Conservation (phyloP, 78 protist genomes). For the Polysphondylium violaceum region DNA sequence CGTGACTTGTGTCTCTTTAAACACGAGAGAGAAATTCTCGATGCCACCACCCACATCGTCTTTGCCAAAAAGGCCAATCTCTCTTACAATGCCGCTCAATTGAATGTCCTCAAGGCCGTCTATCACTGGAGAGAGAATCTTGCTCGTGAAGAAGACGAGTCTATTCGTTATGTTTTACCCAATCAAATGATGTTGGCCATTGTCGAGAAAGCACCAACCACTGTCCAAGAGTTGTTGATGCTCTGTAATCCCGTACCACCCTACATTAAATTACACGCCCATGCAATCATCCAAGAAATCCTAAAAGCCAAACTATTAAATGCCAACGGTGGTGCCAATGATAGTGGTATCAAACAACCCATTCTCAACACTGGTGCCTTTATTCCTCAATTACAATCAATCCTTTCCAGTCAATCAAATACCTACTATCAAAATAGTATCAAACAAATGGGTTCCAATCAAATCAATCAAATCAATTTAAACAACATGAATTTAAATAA, state of each 20-base stretch:
- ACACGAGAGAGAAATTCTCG: constrained; percentile 82
- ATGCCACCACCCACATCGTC: background rate
- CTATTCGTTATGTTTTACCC: constrained; percentile 79
- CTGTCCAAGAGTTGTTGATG: constrained; percentile 18
- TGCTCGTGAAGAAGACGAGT: constrained; percentile 92
- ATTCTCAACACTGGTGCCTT: background rate
- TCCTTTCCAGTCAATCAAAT: constrained; percentile 6
- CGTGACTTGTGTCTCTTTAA: constrained; percentile 77
- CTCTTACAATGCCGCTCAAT: constrained; percentile 19
- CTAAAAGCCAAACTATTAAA: constrained; percentile 1
- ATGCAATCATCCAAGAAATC: constrained; percentile 55
- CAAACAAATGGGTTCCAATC: background rate
- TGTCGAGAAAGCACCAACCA: constrained; percentile 52
- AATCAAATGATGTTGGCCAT: constrained; percentile 52
- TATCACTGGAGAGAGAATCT: constrained; percentile 91
- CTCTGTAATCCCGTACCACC: constrained; percentile 56
- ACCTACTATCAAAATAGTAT: background rate
- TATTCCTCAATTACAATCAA: background rate
- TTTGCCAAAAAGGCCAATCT: constrained; percentile 7
- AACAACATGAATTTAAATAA: background rate
- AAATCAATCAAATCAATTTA: constrained; percentile 3
- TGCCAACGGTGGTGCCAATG: constrained; percentile 2
- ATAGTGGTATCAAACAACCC: background rate
- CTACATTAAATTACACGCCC: constrained; percentile 29
- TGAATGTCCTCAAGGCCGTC: constrained; percentile 60